Conservation (phyloP, 2,329 filamentous ascomycete genomes). For the Achaetomium macrosporum region DNA sequence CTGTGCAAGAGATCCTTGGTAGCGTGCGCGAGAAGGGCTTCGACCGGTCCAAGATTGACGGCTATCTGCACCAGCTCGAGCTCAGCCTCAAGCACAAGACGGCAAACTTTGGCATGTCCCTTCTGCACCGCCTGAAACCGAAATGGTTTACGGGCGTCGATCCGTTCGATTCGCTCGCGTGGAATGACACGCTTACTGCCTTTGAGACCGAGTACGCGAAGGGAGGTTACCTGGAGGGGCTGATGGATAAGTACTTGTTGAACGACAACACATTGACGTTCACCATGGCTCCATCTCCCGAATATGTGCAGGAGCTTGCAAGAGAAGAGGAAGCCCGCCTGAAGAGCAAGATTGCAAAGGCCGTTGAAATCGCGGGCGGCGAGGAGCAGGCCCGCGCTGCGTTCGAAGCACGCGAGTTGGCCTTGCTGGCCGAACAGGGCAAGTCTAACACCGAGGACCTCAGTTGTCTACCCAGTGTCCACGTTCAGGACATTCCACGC, state of each 20-base stretch:
- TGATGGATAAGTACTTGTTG: slow-evolving; percentile 85
- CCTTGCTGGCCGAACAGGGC: slow-evolving; percentile 75
- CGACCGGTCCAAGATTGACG: slow-evolving; percentile 83
- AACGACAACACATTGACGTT: slow-evolving; percentile 85
- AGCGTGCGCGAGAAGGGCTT: slow-evolving; percentile 72
- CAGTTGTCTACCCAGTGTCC: slow-evolving; percentile 79
- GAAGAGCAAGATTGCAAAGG: slow-evolving; percentile 65
- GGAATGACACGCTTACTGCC: slow-evolving; percentile 79
- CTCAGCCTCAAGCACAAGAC: slow-evolving; percentile 95
- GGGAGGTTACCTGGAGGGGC: slow-evolving; percentile 72
- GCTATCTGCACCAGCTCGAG: slow-evolving; percentile 88
- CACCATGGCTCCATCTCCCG: slow-evolving; percentile 82
- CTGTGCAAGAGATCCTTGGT: slow-evolving; percentile 65
- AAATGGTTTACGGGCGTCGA: slow-evolving; percentile 95
- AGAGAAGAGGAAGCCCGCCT: slow-evolving; percentile 72
- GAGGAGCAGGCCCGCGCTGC: slow-evolving; percentile 64
- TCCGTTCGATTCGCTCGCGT: slow-evolving; percentile 83
- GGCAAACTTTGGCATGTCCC: slow-evolving; percentile 84
- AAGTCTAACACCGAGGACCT: slow-evolving; percentile 79
- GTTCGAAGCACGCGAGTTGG: slow-evolving; percentile 71
- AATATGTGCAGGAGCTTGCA: slow-evolving; percentile 66
- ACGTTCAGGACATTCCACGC: slow-evolving; percentile 83
- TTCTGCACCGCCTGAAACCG: slow-evolving; percentile 82
- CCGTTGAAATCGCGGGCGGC: slow-evolving; percentile 61
- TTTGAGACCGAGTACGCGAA: slow-evolving; percentile 74